Conservation (phyloP, 495 filamentous ascomycete genomes). For the Aspergillus sclerotiicarbonarius region DNA sequence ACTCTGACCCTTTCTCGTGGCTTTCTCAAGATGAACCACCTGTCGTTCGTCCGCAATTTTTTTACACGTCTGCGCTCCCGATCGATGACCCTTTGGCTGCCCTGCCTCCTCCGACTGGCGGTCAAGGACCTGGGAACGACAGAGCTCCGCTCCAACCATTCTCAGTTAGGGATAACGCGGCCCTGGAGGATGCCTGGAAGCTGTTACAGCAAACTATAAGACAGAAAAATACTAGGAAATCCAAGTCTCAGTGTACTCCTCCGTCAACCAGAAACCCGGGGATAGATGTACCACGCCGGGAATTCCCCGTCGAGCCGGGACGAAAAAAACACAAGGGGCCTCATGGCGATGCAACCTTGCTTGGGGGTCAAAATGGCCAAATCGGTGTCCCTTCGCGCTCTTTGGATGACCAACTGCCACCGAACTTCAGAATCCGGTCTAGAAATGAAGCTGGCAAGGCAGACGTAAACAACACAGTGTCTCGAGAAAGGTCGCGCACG, state of each 20-base stretch:
- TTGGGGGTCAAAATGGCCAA: constrained; percentile 27
- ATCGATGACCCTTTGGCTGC: constrained; percentile 81
- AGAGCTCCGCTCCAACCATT: constrained; percentile 71
- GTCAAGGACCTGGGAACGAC: constrained; percentile 45
- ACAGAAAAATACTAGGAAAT: constrained; percentile 25
- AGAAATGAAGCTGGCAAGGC: constrained; percentile 13
- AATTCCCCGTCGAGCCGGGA: constrained; percentile 31
- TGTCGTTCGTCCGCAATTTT: constrained; percentile 68
- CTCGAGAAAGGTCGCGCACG: constrained; percentile 14
- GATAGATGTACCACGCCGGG: constrained; percentile 45
- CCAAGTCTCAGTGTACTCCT: constrained; percentile 31
- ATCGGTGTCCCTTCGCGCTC: constrained; percentile 16
- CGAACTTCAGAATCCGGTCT: constrained; percentile 13
- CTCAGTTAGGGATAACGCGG: constrained; percentile 68
- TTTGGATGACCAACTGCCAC: constrained; percentile 15
- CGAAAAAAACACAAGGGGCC: constrained; percentile 26
- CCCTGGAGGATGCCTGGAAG: constrained; percentile 71
- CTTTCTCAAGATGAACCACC: constrained; percentile 37
- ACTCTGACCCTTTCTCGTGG: constrained; percentile 32
- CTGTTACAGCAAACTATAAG: constrained; percentile 47
- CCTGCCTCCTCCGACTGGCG: constrained; percentile 54
- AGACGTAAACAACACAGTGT: constrained; percentile 9
- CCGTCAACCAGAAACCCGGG: constrained; percentile 35
- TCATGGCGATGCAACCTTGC: constrained; percentile 25
- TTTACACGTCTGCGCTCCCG: constrained; percentile 72